These are phyloP conservation scores for Onygenales sp. DNA, from an alignment of 2,329 filamentous ascomycete genomes.

Conservation along the genomic window DNA sequence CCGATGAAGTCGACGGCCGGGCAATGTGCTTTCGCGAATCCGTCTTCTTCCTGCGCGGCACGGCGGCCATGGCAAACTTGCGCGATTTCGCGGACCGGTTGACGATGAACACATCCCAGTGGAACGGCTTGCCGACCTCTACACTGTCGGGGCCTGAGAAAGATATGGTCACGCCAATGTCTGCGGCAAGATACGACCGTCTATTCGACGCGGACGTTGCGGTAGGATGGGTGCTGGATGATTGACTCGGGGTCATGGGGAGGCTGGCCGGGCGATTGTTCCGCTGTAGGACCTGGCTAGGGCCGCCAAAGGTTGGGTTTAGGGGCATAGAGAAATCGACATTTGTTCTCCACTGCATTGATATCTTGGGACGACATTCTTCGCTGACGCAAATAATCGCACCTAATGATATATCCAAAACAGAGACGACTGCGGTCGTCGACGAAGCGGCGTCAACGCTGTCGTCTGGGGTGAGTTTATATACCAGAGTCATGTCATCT, in stretches of 20 bases:
- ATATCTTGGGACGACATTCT: conserved; percentile 34
- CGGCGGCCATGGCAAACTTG: conserved; percentile 45
- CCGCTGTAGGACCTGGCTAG: conserved; percentile 36
- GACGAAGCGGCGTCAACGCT: conserved; percentile 27
- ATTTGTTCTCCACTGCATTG: conserved; percentile 40
- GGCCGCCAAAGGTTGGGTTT: conserved; percentile 38
- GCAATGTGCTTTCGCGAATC: conserved; percentile 33
- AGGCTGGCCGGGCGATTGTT: conserved; percentile 37
- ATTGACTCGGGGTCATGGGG: conserved; percentile 21
- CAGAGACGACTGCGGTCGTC: conserved; percentile 28
- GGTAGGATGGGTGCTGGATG: conserved; percentile 5
- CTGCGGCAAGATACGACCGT: conserved; percentile 25
- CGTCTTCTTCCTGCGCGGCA: conserved; percentile 40
- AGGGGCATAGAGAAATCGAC: conserved; percentile 40
- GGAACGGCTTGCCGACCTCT: conserved; percentile 43
- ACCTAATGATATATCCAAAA: conserved; percentile 39
- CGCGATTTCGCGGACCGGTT: conserved; percentile 46
- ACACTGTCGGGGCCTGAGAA: conserved; percentile 44
- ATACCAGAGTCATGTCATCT: conserved; percentile 50
- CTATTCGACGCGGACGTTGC: conserved; percentile 16
- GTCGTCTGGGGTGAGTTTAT: conserved; percentile 39
- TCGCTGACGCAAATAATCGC: conserved; percentile 31
- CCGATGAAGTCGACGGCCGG: conserved; percentile 38
- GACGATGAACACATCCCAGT: conserved; percentile 49
- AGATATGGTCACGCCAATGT: conserved; percentile 45